These are phyloP conservation scores for Orbilia oligospora DNA, from an alignment of 2,329 filamentous ascomycete genomes.

Conservation along the genomic window DNA sequence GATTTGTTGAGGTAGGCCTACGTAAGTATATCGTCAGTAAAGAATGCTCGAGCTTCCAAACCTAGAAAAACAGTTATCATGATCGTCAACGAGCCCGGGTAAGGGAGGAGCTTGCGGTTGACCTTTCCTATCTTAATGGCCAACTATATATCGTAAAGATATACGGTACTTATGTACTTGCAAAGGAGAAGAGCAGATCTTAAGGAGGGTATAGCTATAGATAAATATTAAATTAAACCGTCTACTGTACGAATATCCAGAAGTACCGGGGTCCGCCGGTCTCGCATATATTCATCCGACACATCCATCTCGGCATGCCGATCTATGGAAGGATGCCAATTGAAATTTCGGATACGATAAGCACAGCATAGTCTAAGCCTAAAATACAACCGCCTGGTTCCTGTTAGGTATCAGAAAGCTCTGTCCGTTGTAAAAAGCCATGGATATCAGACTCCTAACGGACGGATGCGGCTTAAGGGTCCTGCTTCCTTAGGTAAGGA, in stretches of 20 bases:
- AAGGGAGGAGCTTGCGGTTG: background rate
- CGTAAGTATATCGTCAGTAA: background rate
- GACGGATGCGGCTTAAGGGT: slow-evolving; percentile 29
- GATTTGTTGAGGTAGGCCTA: background rate
- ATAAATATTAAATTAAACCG: too few relatives aligned
- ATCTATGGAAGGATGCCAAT: slow-evolving; percentile 53
- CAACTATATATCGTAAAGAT: background rate
- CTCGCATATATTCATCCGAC: slow-evolving; percentile 38
- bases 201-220: background rate
- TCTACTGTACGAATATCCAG: too few relatives aligned
- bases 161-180: background rate
- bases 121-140: slow-evolving; percentile 14
- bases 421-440: background rate
- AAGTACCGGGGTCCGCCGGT: slow-evolving; percentile 2
- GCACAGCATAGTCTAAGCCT: background rate
- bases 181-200: background rate
- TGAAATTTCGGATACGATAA: slow-evolving; percentile 48
- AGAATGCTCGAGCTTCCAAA: background rate
- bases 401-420: background rate
- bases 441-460: background rate
- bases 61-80: background rate
- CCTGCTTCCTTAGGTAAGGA: slow-evolving; percentile 40
- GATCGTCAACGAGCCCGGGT: slow-evolving; percentile 22
- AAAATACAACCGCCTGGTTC: slow-evolving; percentile 14
- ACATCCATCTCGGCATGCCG: slow-evolving; percentile 36